Conservation (phyloP, 2,329 filamentous ascomycete species). For the Aureobasidium melanogenum region DNA sequence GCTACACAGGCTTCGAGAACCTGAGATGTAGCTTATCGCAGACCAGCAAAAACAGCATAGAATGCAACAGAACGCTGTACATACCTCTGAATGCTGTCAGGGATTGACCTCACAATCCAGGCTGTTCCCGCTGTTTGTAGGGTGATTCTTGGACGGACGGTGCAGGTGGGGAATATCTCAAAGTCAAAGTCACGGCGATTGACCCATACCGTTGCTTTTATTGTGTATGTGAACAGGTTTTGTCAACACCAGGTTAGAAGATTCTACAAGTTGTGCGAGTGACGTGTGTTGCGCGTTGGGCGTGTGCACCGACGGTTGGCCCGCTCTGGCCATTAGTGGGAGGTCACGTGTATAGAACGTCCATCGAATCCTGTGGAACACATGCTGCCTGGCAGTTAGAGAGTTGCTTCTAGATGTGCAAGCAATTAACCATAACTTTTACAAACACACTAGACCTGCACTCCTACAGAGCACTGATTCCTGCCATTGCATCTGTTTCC, state of each 20-base stretch:
- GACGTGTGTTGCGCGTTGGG: not conserved
- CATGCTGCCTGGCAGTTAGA: not conserved
- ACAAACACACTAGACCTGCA: not conserved
- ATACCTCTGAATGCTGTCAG: not conserved
- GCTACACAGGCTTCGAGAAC: not conserved
- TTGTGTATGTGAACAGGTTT: not conserved
- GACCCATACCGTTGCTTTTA: not conserved
- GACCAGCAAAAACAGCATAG: not conserved
- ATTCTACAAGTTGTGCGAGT: conserved; percentile 4
- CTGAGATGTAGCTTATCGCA: not conserved
- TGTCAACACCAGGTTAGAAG: conserved; percentile 2
- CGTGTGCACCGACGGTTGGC: not conserved
- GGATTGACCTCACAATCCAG: not conserved
- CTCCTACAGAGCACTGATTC: not conserved
- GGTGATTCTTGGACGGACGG: not conserved
- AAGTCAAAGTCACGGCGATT: not conserved
- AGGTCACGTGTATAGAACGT: not conserved
- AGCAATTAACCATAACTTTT: not conserved
- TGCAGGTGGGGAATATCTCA: not conserved
- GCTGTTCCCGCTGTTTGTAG: not conserved
- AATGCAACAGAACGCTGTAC: not conserved
- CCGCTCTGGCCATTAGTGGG: not conserved
- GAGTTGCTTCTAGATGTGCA: not conserved
- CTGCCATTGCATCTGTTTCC: too few species aligned
- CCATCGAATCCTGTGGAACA: not conserved